Percentiles rank a stretch among this genome's conserved stretches.
Conservation (phyloP, 169 alveolate species). For the Eimeria falciformis region DNA sequence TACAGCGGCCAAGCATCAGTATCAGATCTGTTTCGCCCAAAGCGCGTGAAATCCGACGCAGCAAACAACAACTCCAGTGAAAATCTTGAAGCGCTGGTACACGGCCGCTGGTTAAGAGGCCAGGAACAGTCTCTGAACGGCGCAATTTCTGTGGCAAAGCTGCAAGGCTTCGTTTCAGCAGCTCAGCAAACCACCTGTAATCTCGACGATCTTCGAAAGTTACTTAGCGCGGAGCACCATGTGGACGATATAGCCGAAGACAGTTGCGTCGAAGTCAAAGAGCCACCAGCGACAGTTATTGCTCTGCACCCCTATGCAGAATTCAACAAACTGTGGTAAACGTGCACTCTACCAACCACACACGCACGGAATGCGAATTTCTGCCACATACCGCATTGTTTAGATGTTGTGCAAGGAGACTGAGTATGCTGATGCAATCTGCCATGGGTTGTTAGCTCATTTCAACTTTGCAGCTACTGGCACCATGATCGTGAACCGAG, state of each 20-base stretch:
- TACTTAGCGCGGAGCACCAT: neutral
- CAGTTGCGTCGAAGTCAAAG: neutral
- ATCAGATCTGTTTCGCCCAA: neutral
- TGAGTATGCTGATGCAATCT: too few relatives aligned
- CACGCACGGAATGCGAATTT: too few relatives aligned
- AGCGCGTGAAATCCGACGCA: neutral
- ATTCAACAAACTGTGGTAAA: conserved; percentile 12
- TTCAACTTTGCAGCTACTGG: conserved; percentile 53
- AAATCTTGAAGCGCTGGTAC: conserved; percentile 19
- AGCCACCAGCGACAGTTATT: neutral
- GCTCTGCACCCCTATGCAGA: conserved; percentile 43
- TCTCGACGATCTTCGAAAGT: neutral
- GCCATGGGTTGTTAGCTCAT: too few relatives aligned
- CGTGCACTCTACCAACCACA: neutral
- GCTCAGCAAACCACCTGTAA: conserved; percentile 31
- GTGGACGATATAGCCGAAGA: neutral
- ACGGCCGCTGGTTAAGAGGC: conserved; percentile 56
- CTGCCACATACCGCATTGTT: neutral
- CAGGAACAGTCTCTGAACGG: conserved; percentile 18
- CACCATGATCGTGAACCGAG: conserved; percentile 51
- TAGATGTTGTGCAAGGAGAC: too few relatives aligned
- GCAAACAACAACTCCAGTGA: neutral
- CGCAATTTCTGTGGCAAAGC: neutral
- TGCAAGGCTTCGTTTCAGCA: conserved; percentile 31
- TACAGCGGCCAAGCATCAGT: conserved; percentile 57